Evolutionary conservation across 148 eudicot genomes (phyloP), one percentile per base, ranked within the genome.

Genomic region (Diospyros kaki): DNA sequence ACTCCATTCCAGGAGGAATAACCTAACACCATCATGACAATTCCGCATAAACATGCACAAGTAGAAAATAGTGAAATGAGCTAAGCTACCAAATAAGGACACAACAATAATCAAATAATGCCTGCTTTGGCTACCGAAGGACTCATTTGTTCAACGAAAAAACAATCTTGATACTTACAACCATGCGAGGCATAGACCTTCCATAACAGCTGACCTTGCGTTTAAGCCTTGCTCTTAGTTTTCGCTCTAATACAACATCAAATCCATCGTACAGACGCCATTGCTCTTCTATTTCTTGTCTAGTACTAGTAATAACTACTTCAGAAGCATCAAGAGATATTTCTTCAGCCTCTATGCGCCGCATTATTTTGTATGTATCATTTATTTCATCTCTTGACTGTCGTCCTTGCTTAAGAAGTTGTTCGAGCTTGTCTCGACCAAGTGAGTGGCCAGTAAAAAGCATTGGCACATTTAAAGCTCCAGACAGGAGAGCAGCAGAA

Each of bases 141-240:
- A 40, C 44, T 54, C 56, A 50, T 68, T 28, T 5, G 40, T 4
- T 68, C 39, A 28, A 60, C 13, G 18, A 38, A 39, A 59, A 38
- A 38, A 63, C 73, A 14, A 15, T 58, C 64, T 72, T 15, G 39
- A 70, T 48, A 86, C 97, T 86, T 87, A 91, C 97, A 78, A 77
- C 89, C 90, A 85, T 87, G 73, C 93, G 93, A 71, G 97, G 97
- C 97, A 91, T 91, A 82, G 83, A 91, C 84, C 93, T 86, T 70
- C 97, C 97, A 73, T 86, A 87, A 81, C 97, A 86, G 90, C 90
- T 87, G 64, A 89, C 97, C 78, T 84, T 84, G 69, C 97, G 97
- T 66, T 77, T 86, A 77, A 89, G 89, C 77, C 97, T 86, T 14
- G 90, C 97, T 70, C 97, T 91, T 54, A 91, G 79, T 71, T 91